Evolutionary conservation across 768 basidiomycete genomes (phyloP).

Genomic region (Melanogaster broomeanus): DNA sequence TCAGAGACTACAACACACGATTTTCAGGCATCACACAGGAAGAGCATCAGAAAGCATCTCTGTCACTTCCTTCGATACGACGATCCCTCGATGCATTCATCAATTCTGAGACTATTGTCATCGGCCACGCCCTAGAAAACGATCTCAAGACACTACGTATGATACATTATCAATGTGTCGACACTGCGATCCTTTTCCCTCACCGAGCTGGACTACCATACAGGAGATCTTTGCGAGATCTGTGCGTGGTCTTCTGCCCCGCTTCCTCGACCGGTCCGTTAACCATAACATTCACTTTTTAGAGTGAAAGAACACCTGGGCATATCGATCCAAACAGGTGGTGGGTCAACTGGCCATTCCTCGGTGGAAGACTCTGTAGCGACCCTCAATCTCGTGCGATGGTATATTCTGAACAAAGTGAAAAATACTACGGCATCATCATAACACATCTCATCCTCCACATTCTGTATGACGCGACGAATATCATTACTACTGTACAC

Average conservation of each 20-base stretch:
- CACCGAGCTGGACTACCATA: conserved; percentile 78
- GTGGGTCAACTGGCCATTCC: conserved; percentile 76
- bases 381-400: conserved; percentile 85
- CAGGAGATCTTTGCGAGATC: conserved; percentile 75
- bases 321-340: conserved; percentile 80
- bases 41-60: conserved; percentile 56
- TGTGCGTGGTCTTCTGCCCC: conserved; percentile 49
- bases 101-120: conserved; percentile 78
- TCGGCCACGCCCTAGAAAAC: conserved; percentile 92
- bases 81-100: conserved; percentile 70
- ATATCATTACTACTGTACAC: not conserved
- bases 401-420: conserved; percentile 69
- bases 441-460: conserved; percentile 6
- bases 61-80: conserved; percentile 68
- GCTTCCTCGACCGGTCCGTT: conserved; percentile 3
- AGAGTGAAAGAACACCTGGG: conserved; percentile 85
- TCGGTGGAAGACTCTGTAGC: conserved; percentile 89
- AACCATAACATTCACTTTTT: conserved; percentile 4
- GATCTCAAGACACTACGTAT: conserved; percentile 90
- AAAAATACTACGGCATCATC: conserved; percentile 29
- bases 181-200: conserved; percentile 86
- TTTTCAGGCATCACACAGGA: conserved; percentile 81
- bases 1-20: conserved; percentile 88
- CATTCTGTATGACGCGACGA: too few species aligned
- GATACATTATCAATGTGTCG: conserved; percentile 81